Percentiles rank a stretch among this genome's conserved stretches.
These are phyloP conservation scores for Coniochaeta pulveracea DNA, from an alignment of 2,329 filamentous ascomycete genomes.

Conservation along the genomic window DNA sequence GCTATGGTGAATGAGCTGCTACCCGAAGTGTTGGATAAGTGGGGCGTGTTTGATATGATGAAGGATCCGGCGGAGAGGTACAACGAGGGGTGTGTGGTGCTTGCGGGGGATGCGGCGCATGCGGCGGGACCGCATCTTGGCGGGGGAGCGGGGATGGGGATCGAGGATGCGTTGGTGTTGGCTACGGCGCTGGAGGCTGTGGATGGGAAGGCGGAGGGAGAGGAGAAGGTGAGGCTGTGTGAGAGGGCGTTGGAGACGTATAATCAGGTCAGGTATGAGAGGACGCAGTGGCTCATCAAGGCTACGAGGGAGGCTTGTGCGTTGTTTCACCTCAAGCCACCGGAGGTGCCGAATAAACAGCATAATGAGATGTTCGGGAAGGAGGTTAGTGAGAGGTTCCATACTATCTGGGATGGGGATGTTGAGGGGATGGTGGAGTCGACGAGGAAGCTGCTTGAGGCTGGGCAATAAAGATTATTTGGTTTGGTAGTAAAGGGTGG, in stretches of 20 bases:
- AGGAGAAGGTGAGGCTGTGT: not conserved
- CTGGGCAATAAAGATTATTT: not conserved
- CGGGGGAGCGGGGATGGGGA: slow-evolving; percentile 42
- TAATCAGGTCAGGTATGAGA: slow-evolving; percentile 22
- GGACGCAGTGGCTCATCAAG: slow-evolving; percentile 30
- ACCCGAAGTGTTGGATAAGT: slow-evolving; percentile 31
- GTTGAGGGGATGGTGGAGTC: no score
- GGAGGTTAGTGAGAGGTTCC: not conserved
- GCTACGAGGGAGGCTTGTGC: slow-evolving; percentile 25
- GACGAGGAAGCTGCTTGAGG: no score
- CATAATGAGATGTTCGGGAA: no score
- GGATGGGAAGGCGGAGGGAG: not conserved
- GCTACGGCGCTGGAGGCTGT: slow-evolving; percentile 19
- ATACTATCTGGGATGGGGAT: no score
- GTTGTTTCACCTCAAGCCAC: slow-evolving; percentile 10
- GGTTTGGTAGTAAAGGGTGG: not conserved
- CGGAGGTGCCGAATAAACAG: no score
- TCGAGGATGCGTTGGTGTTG: slow-evolving; percentile 41
- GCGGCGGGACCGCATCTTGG: slow-evolving; percentile 43
- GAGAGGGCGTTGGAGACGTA: slow-evolving; percentile 23
- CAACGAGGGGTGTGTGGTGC: slow-evolving; percentile 27
- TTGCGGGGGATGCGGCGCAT: slow-evolving; percentile 47
- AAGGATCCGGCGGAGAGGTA: slow-evolving; percentile 32
- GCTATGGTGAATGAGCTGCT: slow-evolving; percentile 29
- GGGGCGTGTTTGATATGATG: slow-evolving; percentile 41